A percentile compares a stretch with the other conserved stretches of the same genome.
These are phyloP conservation scores for Heliocybe sulcata DNA, from an alignment of 1,284 basidiomycete genomes.

Conservation along the genomic window DNA sequence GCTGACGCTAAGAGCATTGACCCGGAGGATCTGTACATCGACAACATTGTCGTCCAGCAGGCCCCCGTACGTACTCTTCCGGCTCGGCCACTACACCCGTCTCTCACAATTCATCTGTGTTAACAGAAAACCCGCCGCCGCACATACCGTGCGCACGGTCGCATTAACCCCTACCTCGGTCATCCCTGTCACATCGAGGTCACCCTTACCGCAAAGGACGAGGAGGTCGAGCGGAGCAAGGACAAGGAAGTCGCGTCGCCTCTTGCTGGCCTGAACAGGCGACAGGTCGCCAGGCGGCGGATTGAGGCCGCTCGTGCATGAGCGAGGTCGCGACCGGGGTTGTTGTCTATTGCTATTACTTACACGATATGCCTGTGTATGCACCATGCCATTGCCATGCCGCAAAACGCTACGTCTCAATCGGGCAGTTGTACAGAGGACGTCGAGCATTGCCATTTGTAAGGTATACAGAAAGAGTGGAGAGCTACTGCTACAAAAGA, in stretches of 20 bases:
- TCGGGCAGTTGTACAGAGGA: too few relatives aligned
- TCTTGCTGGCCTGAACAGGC: slow-evolving; percentile 66
- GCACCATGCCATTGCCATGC: too few relatives aligned
- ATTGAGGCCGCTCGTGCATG: slow-evolving; percentile 66
- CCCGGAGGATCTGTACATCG: slow-evolving; percentile 88
- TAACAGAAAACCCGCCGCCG: slow-evolving; percentile 95
- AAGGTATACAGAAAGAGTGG: too few relatives aligned
- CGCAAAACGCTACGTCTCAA: too few relatives aligned
- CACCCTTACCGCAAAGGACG: slow-evolving; percentile 74
- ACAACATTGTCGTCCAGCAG: slow-evolving; percentile 98
- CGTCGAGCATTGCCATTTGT: too few relatives aligned
- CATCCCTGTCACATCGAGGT: slow-evolving; percentile 95
- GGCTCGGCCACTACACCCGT: background rate
- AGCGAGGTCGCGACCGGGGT: slow-evolving; percentile 1
- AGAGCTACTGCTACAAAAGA: too few relatives aligned
- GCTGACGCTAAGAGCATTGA: slow-evolving; percentile 97
- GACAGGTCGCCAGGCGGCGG: slow-evolving; percentile 76
- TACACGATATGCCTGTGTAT: too few relatives aligned
- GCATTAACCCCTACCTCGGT: slow-evolving; percentile 88
- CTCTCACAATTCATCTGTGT: slow-evolving; percentile 3
- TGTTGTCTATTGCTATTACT: too few relatives aligned
- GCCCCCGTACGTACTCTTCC: slow-evolving; percentile 67
- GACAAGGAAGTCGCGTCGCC: slow-evolving; percentile 57
- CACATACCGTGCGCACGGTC: slow-evolving; percentile 98
- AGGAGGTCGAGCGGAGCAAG: slow-evolving; percentile 85